These are phyloP conservation scores for Tremellales sp. DNA, from an alignment of 1,284 basidiomycete genomes.

Conservation along the genomic window DNA sequence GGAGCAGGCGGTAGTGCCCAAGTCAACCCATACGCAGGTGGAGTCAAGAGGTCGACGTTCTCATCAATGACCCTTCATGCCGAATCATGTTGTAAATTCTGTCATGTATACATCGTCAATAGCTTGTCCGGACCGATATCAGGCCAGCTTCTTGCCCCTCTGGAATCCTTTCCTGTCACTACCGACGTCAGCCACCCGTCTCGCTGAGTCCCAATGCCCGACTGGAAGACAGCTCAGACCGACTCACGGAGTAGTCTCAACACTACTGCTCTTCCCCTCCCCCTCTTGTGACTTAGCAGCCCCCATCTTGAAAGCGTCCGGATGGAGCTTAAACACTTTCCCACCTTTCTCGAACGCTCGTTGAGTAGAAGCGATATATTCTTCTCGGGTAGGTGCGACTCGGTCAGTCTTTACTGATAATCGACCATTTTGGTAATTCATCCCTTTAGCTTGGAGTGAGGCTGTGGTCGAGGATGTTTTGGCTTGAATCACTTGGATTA, in stretches of 20 bases:
- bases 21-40: background rate
- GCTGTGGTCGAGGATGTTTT: conserved; percentile 7
- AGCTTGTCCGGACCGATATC: background rate
- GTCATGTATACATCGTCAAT: background rate
- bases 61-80: background rate
- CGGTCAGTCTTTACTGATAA: conserved; percentile 29
- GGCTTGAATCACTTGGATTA: conserved; percentile 13
- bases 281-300: too few species aligned
- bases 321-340: conserved; percentile 21
- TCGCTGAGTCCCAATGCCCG: background rate
- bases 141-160: conserved; percentile 35
- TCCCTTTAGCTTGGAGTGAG: conserved; percentile 16
- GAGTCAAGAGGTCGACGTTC: background rate
- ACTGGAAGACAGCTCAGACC: background rate
- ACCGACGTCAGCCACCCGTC: conserved; percentile 1
- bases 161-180: conserved; percentile 33
- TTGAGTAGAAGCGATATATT: conserved; percentile 32
- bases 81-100: background rate
- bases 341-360: conserved; percentile 33
- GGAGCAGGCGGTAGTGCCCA: background rate
- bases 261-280: conserved; percentile 11
- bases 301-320: background rate
- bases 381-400: conserved; percentile 25
- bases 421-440: conserved; percentile 22
- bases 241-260: conserved; percentile 18